A percentile compares a stretch with the other conserved stretches of the same genome.
phyloP scores from a whole-genome alignment of 2,329 filamentous ascomycete species.

The Knoxdaviesia capensis region DNA sequence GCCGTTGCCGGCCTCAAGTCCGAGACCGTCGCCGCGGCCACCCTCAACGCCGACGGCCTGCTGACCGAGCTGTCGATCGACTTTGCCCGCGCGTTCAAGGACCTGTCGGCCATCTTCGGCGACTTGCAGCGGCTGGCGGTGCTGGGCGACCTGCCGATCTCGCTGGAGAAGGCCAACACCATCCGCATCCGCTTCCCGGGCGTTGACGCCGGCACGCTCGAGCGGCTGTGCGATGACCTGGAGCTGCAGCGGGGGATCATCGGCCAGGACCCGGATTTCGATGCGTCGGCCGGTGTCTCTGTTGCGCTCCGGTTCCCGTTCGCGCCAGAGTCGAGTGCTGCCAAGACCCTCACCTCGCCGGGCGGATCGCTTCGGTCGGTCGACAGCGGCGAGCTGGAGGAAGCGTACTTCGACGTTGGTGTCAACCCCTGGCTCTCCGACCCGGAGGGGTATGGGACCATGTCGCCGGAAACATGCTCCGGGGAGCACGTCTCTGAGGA shows the following conservation, averaged over 20 bases:
- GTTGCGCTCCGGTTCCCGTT: constrained; percentile 75
- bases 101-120: constrained; percentile 57
- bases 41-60: constrained; percentile 64
- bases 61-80: constrained; percentile 72
- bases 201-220: constrained; percentile 65
- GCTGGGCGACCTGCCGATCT: constrained; percentile 68
- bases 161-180: constrained; percentile 43
- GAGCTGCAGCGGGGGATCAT: constrained; percentile 66
- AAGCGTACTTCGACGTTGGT: constrained; percentile 18
- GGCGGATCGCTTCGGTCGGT: constrained; percentile 26
- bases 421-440: constrained; percentile 28
- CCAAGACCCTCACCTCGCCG: constrained; percentile 20
- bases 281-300: constrained; percentile 42
- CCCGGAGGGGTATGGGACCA: constrained; percentile 26
- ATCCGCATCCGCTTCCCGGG: constrained; percentile 79
- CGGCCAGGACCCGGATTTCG: constrained; percentile 57
- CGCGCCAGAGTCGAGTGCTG: constrained; percentile 32
- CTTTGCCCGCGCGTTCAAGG: constrained; percentile 71
- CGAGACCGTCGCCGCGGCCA: constrained; percentile 25
- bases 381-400: constrained; percentile 19
- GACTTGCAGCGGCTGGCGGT: constrained; percentile 61
- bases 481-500: constrained; percentile 23
- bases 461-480: constrained; percentile 26
- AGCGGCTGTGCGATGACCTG: constrained; percentile 68
- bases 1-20: constrained; percentile 3